A percentile compares a stretch with the other conserved stretches of the same genome.
Evolutionary conservation across 495 filamentous ascomycete species (phyloP).

Genomic region (Penicillium odoratum): DNA sequence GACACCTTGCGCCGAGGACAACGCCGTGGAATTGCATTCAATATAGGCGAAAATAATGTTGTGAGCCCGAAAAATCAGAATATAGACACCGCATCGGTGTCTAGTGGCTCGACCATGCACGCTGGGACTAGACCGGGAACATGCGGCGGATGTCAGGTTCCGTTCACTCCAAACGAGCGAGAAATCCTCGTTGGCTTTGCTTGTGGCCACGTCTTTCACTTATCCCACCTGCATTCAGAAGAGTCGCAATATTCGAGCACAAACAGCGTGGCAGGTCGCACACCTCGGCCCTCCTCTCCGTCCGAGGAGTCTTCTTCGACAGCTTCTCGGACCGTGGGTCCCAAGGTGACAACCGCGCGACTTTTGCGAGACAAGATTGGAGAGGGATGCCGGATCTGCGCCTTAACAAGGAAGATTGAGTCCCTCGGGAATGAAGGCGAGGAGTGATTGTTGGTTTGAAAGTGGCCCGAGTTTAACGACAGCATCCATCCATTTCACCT

Average conservation of each 20-base stretch:
- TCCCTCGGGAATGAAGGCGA: slow-evolving; percentile 29
- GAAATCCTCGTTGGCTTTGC: slow-evolving; percentile 87
- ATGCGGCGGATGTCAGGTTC: slow-evolving; percentile 61
- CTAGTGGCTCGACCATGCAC: slow-evolving; percentile 23
- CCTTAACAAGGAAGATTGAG: slow-evolving; percentile 41
- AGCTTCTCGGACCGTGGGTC: slow-evolving; percentile 64
- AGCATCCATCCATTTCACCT: slow-evolving; percentile 1
- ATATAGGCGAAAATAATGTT: slow-evolving; percentile 55
- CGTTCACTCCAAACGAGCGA: slow-evolving; percentile 57
- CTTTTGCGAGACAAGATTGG: slow-evolving; percentile 69
- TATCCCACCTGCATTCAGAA: slow-evolving; percentile 67
- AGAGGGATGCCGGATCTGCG: slow-evolving; percentile 71
- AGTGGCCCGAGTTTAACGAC: not conserved
- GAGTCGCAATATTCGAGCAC: slow-evolving; percentile 27
- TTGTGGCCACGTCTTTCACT: slow-evolving; percentile 89
- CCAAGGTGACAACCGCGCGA: slow-evolving; percentile 87
- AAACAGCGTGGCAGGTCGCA: slow-evolving; percentile 25
- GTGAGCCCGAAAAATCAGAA: slow-evolving; percentile 31
- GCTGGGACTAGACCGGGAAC: slow-evolving; percentile 31
- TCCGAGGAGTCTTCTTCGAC: slow-evolving; percentile 25
- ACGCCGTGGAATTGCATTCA: slow-evolving; percentile 83
- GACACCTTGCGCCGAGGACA: slow-evolving; percentile 72
- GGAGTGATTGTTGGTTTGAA: slow-evolving; percentile 6
- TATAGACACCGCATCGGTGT: slow-evolving; percentile 14
- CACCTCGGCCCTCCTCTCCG: slow-evolving; percentile 33